Base-by-base conservation (phyloP, 108 stramenopile species). In the Cyclotella cryptica region DNA sequence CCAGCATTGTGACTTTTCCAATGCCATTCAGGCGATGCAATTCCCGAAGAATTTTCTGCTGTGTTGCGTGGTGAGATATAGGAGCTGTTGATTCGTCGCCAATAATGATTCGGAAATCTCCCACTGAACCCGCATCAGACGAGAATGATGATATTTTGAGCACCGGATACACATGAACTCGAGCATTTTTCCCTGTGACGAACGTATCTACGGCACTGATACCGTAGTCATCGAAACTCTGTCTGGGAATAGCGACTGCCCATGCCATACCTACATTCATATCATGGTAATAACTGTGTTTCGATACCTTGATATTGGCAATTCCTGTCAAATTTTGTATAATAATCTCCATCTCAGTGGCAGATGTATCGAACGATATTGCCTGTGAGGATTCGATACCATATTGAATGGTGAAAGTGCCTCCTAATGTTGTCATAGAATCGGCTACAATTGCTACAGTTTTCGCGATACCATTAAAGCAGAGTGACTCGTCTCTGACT, bases 41-140 rank as follows among this genome's bases (percentile, higher is more conserved):
- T 65, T 84, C 83, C 6, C 59, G 43, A 43, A 84, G 39, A 22
- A 84, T 30, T 60, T 79, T 74, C 18, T 61, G 42, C 12, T 75
- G 63, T 0, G 73, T 79, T 28, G 83, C 83, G 4, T 66, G 66
- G 54, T 72, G 74, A 1, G 81, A 77, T 45, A 83, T 24, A 3
- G 81, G 83, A 66, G 67, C 64, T 8, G 83, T 84, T 43, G 73
- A 29, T 70, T 79, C 72, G 10, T 68, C 78, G 47, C 79, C 83
- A 26, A 84, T 35, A 7, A 75, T 58, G 19, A 84, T 75, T 46
- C 83, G 21, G 49, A 75, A 84, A 40, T 79, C 83, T 40, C 83
- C 83, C 12, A 35, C 24, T 14, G 68, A 69, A 62, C 79, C 83
- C 21, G 52, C 49, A 26, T 55, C 45, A n/a, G 59, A 21, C 17